Conservation (phyloP, 208 protist species). For the Crithidia expoeki region DNA sequence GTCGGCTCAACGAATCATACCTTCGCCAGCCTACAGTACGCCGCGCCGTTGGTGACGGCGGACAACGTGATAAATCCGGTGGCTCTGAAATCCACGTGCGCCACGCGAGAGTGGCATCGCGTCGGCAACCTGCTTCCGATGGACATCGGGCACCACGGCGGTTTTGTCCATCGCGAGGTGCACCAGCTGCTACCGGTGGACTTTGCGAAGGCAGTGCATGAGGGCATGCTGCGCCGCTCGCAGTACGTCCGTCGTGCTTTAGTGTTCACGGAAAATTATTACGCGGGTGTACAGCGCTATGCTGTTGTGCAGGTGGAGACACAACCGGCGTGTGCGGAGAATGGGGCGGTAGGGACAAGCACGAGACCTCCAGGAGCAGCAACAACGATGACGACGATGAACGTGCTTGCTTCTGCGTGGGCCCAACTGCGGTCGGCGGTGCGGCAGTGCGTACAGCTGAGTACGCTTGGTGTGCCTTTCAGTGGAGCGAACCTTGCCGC, state of each 20-base stretch:
- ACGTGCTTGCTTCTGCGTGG: constrained; percentile 21
- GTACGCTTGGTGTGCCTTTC: constrained; percentile 93
- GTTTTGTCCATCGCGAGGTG: constrained; percentile 92
- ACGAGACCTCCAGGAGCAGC: too few species aligned
- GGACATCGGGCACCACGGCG: constrained; percentile 64
- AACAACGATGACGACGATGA: neutral
- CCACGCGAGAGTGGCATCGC: constrained; percentile 70
- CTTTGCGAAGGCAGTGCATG: constrained; percentile 61
- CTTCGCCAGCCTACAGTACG: constrained; percentile 97
- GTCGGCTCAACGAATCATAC: constrained; percentile 90
- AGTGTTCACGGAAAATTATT: constrained; percentile 95
- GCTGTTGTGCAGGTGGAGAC: constrained; percentile 70
- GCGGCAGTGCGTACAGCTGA: constrained; percentile 45
- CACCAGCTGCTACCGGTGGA: constrained; percentile 97
- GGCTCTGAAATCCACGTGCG: neutral
- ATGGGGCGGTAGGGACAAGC: neutral
- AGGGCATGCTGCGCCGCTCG: constrained; percentile 78
- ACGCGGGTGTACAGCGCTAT: constrained; percentile 95
- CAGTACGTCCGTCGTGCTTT: constrained; percentile 86
- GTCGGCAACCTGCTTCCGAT: constrained; percentile 78
- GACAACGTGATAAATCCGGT: neutral
- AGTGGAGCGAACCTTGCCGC: constrained; percentile 96
- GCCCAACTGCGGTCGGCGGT: constrained; percentile 16
- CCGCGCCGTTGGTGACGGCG: constrained; percentile 84
- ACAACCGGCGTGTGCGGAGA: constrained; percentile 4